Conservation (phyloP, 495 filamentous ascomycete species). For the Neurospora sp. region DNA sequence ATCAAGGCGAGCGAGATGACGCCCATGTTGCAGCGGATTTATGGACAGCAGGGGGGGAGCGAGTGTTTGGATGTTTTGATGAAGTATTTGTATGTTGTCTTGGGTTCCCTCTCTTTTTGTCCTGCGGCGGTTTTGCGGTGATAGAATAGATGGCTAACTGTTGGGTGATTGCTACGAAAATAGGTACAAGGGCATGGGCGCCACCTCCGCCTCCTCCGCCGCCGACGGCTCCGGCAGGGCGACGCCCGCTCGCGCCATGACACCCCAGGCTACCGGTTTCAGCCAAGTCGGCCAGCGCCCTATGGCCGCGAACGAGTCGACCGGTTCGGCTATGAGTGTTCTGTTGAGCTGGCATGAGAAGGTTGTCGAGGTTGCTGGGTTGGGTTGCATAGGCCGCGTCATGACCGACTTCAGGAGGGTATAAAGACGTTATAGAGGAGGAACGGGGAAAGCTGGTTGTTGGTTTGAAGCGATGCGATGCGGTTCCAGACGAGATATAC, state of each 20-base stretch:
- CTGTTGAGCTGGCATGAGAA: slow-evolving; percentile 94
- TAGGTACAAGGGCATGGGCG: slow-evolving; percentile 79
- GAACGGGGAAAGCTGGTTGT: not conserved
- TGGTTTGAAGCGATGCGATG: not conserved
- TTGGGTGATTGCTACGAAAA: not conserved
- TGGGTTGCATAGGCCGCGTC: slow-evolving; percentile 76
- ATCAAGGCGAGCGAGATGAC: slow-evolving; percentile 89
- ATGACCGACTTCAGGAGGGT: slow-evolving; percentile 92
- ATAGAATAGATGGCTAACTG: not conserved
- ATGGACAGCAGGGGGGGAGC: slow-evolving; percentile 55
- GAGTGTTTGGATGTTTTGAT: slow-evolving; percentile 65
- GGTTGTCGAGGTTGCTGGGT: slow-evolving; percentile 78
- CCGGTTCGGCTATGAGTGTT: slow-evolving; percentile 85
- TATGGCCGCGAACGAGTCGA: slow-evolving; percentile 55
- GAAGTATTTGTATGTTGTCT: slow-evolving; percentile 57
- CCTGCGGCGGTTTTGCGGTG: too few species aligned
- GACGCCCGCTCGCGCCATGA: slow-evolving; percentile 40
- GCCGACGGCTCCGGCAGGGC: slow-evolving; percentile 4
- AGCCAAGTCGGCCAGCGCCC: slow-evolving; percentile 67
- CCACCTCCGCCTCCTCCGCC: slow-evolving; percentile 17
- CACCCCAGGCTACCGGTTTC: slow-evolving; percentile 75
- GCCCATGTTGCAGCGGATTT: slow-evolving; percentile 68
- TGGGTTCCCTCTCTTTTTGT: too few species aligned
- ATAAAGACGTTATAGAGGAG: slow-evolving; percentile 29
- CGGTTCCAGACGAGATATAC: not conserved